A percentile compares a stretch with the other conserved stretches of the same genome.
phyloP scores from a whole-genome alignment of 495 filamentous ascomycete species.

The Penicillium alfredii region DNA sequence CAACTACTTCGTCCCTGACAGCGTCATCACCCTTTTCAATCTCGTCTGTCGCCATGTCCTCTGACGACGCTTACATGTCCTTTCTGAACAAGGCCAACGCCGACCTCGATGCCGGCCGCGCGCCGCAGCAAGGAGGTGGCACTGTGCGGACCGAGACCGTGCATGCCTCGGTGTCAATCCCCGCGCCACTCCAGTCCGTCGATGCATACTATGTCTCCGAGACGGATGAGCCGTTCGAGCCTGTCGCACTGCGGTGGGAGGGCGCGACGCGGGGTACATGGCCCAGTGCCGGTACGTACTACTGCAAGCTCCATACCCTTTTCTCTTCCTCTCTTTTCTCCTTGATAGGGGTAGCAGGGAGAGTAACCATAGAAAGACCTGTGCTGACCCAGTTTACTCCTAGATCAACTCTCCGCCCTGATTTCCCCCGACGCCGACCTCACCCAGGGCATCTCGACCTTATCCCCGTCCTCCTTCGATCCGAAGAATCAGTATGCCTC shows the following conservation, averaged over 20 bases:
- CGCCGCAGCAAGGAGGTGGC: constrained; percentile 19
- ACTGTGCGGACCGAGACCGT: constrained; percentile 46
- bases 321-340: constrained; percentile 3
- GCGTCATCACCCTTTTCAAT: constrained; percentile 17
- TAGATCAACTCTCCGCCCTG: constrained; percentile 36
- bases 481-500: constrained; percentile 33
- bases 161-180: constrained; percentile 45
- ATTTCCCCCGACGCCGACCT: constrained; percentile 32
- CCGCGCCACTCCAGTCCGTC: constrained; percentile 48
- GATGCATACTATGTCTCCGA: constrained; percentile 71
- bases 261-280: constrained; percentile 46
- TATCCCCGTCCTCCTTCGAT: constrained; percentile 36
- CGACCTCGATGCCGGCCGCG: constrained; percentile 47
- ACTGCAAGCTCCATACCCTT: constrained; percentile 1
- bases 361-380: background rate
- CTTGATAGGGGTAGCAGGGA: no score
- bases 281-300: constrained; percentile 55
- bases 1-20: constrained; percentile 1
- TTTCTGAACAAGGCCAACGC: constrained; percentile 83
- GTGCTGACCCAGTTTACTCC: constrained; percentile 7
- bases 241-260: constrained; percentile 60
- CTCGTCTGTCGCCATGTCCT: constrained; percentile 50
- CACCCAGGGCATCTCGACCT: constrained; percentile 27
- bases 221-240: constrained; percentile 77
- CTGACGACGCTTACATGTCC: constrained; percentile 72